A percentile compares a stretch with the other conserved stretches of the same genome.
Evolutionary conservation across 148 eudicot genomes (phyloP).

Genomic region (Rhododendron williamsianum): DNA sequence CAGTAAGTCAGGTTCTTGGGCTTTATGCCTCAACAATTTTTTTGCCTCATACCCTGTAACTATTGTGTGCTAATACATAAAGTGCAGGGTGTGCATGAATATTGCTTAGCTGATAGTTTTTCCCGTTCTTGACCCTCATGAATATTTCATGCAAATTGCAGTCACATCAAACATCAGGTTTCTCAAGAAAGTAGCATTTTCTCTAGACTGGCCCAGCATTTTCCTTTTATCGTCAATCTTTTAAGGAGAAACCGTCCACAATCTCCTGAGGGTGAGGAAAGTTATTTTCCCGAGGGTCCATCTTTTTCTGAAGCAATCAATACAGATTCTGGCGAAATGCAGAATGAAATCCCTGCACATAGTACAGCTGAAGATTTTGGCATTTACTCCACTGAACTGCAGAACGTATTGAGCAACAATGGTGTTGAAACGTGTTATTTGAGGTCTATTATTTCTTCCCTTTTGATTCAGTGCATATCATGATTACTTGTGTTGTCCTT

Average conservation of each 20-base stretch:
- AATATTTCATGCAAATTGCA: slow-evolving; percentile 21
- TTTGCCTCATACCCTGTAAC: background rate
- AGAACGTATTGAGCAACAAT: slow-evolving; percentile 21
- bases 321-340: slow-evolving; percentile 26
- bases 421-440: slow-evolving; percentile 24
- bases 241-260: slow-evolving; percentile 36
- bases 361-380: slow-evolving; percentile 27
- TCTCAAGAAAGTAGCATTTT: slow-evolving; percentile 51
- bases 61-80: background rate
- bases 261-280: slow-evolving; percentile 22
- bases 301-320: slow-evolving; percentile 22
- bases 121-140: background rate
- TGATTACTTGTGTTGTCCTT: slow-evolving; percentile 5
- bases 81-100: background rate
- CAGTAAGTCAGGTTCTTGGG: background rate
- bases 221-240: slow-evolving; percentile 61
- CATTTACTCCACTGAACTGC: slow-evolving; percentile 32
- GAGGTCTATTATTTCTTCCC: slow-evolving; percentile 27
- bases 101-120: background rate
- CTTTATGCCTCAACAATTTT: background rate
- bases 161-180: slow-evolving; percentile 33
- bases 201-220: slow-evolving; percentile 63
- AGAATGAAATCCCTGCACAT: slow-evolving; percentile 23
- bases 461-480: slow-evolving; percentile 5
- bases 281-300: slow-evolving; percentile 20